These are phyloP conservation scores for Podila horticola DNA, from an alignment of 192 early-diverging fungal species.

Conservation along the genomic window DNA sequence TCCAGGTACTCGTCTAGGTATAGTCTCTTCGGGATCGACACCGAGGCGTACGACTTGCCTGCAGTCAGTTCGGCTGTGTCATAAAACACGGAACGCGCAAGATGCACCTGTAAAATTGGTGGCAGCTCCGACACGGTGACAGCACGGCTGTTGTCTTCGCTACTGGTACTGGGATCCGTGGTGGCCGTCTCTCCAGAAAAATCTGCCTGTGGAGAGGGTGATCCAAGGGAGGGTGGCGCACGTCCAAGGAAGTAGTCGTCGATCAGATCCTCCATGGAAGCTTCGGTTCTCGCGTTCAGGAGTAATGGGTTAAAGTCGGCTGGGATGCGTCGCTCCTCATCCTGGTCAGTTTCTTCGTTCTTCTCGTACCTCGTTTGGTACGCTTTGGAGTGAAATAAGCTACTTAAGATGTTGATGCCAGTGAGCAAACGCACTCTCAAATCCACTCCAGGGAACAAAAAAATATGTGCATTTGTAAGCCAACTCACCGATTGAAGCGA, in stretches of 20 bases:
- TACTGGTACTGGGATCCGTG: neutral
- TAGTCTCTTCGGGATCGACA: conserved; percentile 68
- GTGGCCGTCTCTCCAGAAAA: neutral
- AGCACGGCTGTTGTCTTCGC: conserved; percentile 44
- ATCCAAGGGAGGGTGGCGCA: neutral
- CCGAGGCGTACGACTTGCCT: conserved; percentile 74
- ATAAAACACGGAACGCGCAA: conserved; percentile 79
- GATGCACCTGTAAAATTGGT: conserved; percentile 75
- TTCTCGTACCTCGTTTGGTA: conserved; percentile 51
- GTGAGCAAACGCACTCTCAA: neutral
- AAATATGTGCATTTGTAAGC: too few relatives aligned
- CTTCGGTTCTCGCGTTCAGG: conserved; percentile 57
- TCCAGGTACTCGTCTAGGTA: conserved; percentile 69
- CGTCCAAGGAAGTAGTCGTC: conserved; percentile 68
- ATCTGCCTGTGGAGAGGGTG: neutral
- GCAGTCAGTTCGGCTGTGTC: conserved; percentile 56
- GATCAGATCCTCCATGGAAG: conserved; percentile 63
- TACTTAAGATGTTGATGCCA: neutral
- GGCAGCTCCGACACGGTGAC: conserved; percentile 65
- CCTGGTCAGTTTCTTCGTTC: conserved; percentile 45
- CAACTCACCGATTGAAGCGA: conserved; percentile 45
- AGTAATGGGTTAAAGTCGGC: conserved; percentile 62
- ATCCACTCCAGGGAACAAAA: too few relatives aligned
- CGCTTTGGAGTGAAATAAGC: conserved; percentile 65
- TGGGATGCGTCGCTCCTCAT: conserved; percentile 46